Base-by-base conservation (phyloP, 768 basidiomycete species). In the Crepidotus variabilis region DNA sequence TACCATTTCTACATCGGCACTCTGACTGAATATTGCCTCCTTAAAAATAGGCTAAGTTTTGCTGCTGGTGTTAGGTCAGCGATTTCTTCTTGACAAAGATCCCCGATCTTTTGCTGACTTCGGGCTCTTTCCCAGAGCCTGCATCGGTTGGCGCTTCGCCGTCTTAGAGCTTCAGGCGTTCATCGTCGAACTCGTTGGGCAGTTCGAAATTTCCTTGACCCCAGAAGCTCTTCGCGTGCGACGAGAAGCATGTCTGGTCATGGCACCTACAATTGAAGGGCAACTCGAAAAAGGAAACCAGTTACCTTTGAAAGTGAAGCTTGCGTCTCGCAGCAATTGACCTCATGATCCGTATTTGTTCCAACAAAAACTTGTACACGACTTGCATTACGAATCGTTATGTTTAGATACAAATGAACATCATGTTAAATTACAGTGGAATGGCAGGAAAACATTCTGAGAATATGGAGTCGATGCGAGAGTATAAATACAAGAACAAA, bases 81-180 rank as follows among this genome's bases (percentile, higher is more conserved):
- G 16, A 10, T 50, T 18, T 35, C 33, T 20, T 36, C 21, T 34
- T 35, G 28, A 24, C 23, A 2, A 2, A 28, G 8, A 8, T 28
- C 14, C n/a, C 13, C 32, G 21, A 36, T 39, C 16, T n/a, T 39
- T 11, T 50, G 23, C 50, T 50, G 43, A 60, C 32, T 11, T 24
- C 11, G 7, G 53, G n/a, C 18, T 28, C 51, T 28, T 45, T 36
- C 47, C 11, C 46, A 73, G 71, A 10, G 62, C 71, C 8, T 73
- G 72, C 60, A 71, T 74, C 24, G 75, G 72, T 21, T 75, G 73
- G 74, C 71, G 69, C 50, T 72, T 75, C 50, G 74, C 74, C 3
- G 61, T 84, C 0, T 63, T 76, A 39, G 83, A 87, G 64, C 63
- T 85, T 14, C 85, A 86, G 59, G 74, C 78, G 0, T 84, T 87